Conservation (phyloP, 2,329 filamentous ascomycete genomes). For the Epichloe coenophiala region DNA sequence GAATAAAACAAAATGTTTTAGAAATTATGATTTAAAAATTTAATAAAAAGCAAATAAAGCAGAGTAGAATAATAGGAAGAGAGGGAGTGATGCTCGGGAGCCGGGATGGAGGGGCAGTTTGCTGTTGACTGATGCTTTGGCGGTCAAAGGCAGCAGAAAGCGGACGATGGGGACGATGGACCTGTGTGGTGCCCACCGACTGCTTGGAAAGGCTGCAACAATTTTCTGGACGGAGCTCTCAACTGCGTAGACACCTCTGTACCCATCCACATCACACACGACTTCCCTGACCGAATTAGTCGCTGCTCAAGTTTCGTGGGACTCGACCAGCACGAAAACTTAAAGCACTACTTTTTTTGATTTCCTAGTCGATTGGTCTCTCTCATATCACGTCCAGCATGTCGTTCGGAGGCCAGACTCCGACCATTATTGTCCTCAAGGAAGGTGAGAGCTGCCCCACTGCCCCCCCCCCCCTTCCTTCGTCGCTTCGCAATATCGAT, state of each 20-base stretch:
- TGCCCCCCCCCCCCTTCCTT: constrained; percentile 7
- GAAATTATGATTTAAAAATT: no score
- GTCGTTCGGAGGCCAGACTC: constrained; percentile 95
- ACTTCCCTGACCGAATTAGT: neutral
- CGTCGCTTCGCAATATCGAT: no score
- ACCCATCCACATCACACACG: neutral
- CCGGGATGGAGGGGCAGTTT: neutral
- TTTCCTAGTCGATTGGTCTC: constrained; percentile 3
- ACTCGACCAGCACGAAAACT: neutral
- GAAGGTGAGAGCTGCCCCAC: constrained; percentile 55
- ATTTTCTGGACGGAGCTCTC: constrained; percentile 5
- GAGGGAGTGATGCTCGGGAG: no score
- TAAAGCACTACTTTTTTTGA: constrained; percentile 4
- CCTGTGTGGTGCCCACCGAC: neutral
- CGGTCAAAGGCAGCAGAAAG: constrained; percentile 2
- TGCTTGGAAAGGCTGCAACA: constrained; percentile 2
- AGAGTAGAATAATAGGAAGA: no score
- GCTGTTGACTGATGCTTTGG: neutral
- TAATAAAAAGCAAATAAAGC: no score
- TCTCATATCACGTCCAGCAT: constrained; percentile 34
- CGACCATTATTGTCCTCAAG: constrained; percentile 95
- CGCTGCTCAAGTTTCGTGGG: neutral
- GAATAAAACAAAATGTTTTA: no score
- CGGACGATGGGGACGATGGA: neutral
- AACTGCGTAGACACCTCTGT: neutral